These are phyloP conservation scores for Rhodotorula sp. DNA, from an alignment of 1,284 basidiomycete species.

Conservation along the genomic window DNA sequence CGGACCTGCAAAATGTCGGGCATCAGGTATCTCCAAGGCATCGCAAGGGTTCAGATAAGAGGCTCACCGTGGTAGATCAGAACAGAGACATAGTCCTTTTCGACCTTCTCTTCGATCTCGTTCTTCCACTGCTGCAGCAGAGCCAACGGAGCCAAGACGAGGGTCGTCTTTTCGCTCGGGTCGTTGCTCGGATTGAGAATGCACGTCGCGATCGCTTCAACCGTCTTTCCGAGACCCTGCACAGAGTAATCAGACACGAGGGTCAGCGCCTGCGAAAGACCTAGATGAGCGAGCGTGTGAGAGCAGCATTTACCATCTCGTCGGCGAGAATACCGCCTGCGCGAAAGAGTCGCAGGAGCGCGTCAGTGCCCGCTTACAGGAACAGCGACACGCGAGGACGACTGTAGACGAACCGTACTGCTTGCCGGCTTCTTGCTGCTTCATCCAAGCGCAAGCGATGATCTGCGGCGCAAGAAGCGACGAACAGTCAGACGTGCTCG, in stretches of 20 bases:
- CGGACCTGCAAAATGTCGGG: conserved; percentile 31
- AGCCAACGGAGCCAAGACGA: conserved; percentile 68
- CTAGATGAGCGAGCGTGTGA: neutral
- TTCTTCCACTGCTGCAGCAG: conserved; percentile 63
- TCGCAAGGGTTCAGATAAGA: neutral
- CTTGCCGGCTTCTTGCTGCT: conserved; percentile 43
- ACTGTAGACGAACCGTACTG: conserved; percentile 48
- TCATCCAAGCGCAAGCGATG: conserved; percentile 57
- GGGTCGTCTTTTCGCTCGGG: conserved; percentile 57
- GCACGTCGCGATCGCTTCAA: conserved; percentile 73
- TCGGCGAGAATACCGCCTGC: conserved; percentile 49
- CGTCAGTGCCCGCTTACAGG: conserved; percentile 16
- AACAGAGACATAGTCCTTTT: conserved; percentile 47
- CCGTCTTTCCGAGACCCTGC: conserved; percentile 58
- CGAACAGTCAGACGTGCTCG: no score
- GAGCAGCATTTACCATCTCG: conserved; percentile 47
- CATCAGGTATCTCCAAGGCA: no score
- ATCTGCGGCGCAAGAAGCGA: conserved; percentile 55
- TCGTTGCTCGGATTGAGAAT: conserved; percentile 59
- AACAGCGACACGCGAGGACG: conserved; percentile 8
- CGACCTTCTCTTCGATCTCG: conserved; percentile 62
- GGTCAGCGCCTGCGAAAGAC: neutral
- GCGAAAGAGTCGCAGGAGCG: conserved; percentile 37
- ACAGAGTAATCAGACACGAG: no score
- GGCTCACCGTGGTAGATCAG: conserved; percentile 60